These are phyloP conservation scores for Earliella scabrosa DNA, from an alignment of 1,284 basidiomycete species.

Conservation along the genomic window DNA sequence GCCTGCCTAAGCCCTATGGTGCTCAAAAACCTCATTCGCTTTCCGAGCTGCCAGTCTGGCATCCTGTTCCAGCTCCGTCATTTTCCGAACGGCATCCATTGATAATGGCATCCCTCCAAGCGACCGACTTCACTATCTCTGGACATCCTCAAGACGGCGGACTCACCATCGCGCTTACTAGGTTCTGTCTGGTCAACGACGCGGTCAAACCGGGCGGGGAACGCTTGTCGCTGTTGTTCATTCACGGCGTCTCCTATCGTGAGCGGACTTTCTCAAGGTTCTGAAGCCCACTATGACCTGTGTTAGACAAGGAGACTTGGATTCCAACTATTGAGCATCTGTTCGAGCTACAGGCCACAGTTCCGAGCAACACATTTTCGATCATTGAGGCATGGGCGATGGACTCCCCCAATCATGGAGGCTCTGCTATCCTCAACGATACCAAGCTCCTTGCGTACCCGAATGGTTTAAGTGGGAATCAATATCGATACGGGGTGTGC, in stretches of 20 bases:
- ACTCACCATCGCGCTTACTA: neutral
- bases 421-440: conserved; percentile 6
- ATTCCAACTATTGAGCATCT: conserved; percentile 13
- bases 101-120: no score
- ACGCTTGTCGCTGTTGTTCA: conserved; percentile 1
- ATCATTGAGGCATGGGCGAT: conserved; percentile 18
- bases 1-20: no score
- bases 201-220: neutral
- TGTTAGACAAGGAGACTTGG: conserved; percentile 34
- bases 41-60: no score
- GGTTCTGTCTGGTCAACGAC: neutral
- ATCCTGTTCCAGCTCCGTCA: no score
- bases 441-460: neutral
- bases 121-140: neutral
- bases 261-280: neutral
- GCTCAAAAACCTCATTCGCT: no score
- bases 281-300: neutral
- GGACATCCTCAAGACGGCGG: neutral
- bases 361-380: neutral
- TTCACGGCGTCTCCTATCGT: conserved; percentile 7
- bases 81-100: no score
- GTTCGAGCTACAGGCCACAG: conserved; percentile 6
- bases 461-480: conserved; percentile 4
- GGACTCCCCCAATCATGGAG: conserved; percentile 17
- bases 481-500: no score